These are phyloP conservation scores for Candida koratica DNA, from an alignment of 805 yeast genomes.

Conservation along the genomic window DNA sequence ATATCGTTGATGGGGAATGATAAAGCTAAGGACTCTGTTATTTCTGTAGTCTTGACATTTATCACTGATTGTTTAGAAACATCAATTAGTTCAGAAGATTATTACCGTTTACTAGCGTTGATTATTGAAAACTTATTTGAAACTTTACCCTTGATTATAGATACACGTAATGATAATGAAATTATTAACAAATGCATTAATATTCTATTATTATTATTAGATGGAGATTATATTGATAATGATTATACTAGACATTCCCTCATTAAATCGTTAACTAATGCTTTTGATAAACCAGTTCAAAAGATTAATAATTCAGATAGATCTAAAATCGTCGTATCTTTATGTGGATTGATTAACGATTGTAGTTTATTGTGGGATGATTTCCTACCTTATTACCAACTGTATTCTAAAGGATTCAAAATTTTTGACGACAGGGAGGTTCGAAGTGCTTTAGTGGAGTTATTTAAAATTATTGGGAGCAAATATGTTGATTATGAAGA, in stretches of 20 bases:
- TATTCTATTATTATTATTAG: slow-evolving; percentile 49
- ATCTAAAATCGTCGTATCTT: slow-evolving; percentile 52
- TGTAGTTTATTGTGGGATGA: slow-evolving; percentile 52
- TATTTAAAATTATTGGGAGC: slow-evolving; percentile 57
- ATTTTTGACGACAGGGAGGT: slow-evolving; percentile 56
- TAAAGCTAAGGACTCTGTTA: slow-evolving; percentile 65
- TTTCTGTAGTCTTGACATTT: slow-evolving; percentile 53
- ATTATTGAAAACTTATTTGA: slow-evolving; percentile 56
- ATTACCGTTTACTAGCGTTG: slow-evolving; percentile 47
- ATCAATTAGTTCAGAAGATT: slow-evolving; percentile 35
- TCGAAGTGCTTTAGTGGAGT: slow-evolving; percentile 55
- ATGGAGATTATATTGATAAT: slow-evolving; percentile 55
- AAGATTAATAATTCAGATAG: slow-evolving; percentile 52
- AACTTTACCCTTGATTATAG: slow-evolving; percentile 49
- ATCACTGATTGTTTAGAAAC: slow-evolving; percentile 41
- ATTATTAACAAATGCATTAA: slow-evolving; percentile 52
- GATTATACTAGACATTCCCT: slow-evolving; percentile 50
- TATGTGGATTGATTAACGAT: slow-evolving; percentile 51
- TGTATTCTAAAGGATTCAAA: slow-evolving; percentile 56
- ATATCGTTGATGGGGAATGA: slow-evolving; percentile 49
- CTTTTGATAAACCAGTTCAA: slow-evolving; percentile 54
- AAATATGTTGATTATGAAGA: slow-evolving; percentile 40
- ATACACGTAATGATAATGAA: slow-evolving; percentile 37
- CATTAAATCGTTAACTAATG: slow-evolving; percentile 53
- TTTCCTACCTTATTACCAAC: slow-evolving; percentile 45